These are phyloP conservation scores for Strobilomyces dryophilus DNA, from an alignment of 768 basidiomycete genomes.

Conservation along the genomic window DNA sequence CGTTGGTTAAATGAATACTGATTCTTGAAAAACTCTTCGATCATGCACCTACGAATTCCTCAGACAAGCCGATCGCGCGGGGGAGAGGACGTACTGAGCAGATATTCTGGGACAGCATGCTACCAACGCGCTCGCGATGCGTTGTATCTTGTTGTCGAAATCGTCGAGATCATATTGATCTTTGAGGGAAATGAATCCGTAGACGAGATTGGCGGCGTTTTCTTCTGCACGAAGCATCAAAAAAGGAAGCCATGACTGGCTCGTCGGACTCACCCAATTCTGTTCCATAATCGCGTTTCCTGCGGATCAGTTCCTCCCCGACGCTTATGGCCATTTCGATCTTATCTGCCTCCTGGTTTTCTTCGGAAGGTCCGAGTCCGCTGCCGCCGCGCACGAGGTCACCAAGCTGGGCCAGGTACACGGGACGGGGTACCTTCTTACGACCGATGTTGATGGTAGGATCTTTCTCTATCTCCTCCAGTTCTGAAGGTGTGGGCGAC, in stretches of 20 bases:
- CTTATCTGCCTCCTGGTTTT: constrained; percentile 65
- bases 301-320: constrained; percentile 81
- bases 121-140: constrained; percentile 73
- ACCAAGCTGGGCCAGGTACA: constrained; percentile 85
- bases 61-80: background rate
- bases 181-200: constrained; percentile 68
- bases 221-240: constrained; percentile 56
- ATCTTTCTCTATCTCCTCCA: constrained; percentile 81
- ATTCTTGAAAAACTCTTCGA: constrained; percentile 92
- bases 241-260: constrained; percentile 1
- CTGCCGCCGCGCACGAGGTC: constrained; percentile 67
- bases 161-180: constrained; percentile 81
- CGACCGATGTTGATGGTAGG: constrained; percentile 70
- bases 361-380: constrained; percentile 47
- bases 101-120: constrained; percentile 72
- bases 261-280: constrained; percentile 62
- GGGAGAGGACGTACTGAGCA: constrained; percentile 61
- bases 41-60: constrained; percentile 53
- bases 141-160: constrained; percentile 76
- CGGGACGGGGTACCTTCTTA: constrained; percentile 74
- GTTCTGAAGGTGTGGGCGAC: constrained; percentile 78
- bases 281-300: constrained; percentile 79
- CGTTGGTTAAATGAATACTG: constrained; percentile 90
- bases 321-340: constrained; percentile 75
- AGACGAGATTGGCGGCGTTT: constrained; percentile 79